Evolutionary conservation across 2,329 filamentous ascomycete species (phyloP), one percentile per base, ranked within the genome.

Genomic region (Tricladium varicosporioides): DNA sequence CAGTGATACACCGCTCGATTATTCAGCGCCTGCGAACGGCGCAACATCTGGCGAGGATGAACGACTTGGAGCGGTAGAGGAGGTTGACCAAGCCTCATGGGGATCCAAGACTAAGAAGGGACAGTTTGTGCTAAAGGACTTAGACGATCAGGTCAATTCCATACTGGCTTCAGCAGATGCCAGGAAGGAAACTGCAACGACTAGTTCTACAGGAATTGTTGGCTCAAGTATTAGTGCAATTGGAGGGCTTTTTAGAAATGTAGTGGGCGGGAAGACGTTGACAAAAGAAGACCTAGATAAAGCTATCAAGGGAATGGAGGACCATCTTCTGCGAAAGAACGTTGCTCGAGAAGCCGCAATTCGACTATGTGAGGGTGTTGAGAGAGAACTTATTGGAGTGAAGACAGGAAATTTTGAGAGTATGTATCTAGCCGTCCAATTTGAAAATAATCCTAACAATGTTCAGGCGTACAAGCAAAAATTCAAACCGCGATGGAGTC

Each of bases 231-330:
- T 96, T 56, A 91, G 85, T 70, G 89, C 90, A 13, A 89, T 97
- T 61, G 87, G 90, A 53, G 90, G 91, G 15, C 83, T 97, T 56
- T 96, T 99, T 78, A 86, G 91, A 63, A 97, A 97, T 70, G 88
- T 99, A 42, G 88, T 99, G 0, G 94, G 94, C 54, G 94, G 95
- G 62, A 97, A 97, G 78, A 91, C 88, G 0, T 76, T 99, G 68
- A 95, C 91, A 1, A 90, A 92, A 71, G 84, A 89, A 63, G 93
- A 97, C 69, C 81, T 99, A 18, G 88, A 91, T 60, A 96, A 95
- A 72, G 90, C 94, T 1, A 86, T 99, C 76, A 94, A 93, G 74
- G 89, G 88, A 32, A 97, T 99, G 91, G 91, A 97, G 71, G 91
- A 96, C 56, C 93, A 97, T 72, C 79, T 99, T 5, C 76, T 99